phyloP scores from a whole-genome alignment of 176 grass and related monocot genomes.

The Cenchrus americanus region DNA sequence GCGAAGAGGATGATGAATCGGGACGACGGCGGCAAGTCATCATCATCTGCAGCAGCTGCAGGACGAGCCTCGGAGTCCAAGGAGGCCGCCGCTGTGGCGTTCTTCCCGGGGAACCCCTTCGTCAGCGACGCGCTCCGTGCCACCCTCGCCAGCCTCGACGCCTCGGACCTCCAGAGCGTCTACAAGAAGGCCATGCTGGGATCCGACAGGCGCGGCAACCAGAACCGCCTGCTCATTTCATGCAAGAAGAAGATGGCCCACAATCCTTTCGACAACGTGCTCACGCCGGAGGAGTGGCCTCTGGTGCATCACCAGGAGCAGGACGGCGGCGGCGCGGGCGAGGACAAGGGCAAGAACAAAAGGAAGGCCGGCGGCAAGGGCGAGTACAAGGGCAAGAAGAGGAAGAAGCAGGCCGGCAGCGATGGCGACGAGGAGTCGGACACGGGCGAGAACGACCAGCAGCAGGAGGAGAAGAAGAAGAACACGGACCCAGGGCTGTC shows the following conservation, averaged over 20 bases:
- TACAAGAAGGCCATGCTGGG: neutral
- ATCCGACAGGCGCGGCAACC: neutral
- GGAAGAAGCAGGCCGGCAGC: no score
- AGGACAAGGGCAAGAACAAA: neutral
- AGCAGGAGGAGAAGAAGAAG: neutral
- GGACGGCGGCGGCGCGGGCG: neutral
- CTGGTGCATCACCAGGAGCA: neutral
- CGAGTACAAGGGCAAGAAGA: no score
- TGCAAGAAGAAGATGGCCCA: neutral
- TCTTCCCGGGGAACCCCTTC: neutral
- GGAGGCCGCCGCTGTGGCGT: neutral
- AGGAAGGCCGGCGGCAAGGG: neutral
- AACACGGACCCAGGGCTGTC: neutral
- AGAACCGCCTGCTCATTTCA: conserved; percentile 10
- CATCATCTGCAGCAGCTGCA: neutral
- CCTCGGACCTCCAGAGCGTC: neutral
- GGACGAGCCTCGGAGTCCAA: neutral
- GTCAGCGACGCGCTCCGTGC: neutral
- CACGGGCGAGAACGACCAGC: neutral
- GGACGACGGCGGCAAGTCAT: neutral
- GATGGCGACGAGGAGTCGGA: neutral
- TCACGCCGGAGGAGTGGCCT: neutral
- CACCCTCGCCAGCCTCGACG: neutral
- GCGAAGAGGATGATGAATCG: neutral
- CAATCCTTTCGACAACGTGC: neutral